Conservation (phyloP, 78 protist genomes). For the Dictyostelium capitatum region DNA sequence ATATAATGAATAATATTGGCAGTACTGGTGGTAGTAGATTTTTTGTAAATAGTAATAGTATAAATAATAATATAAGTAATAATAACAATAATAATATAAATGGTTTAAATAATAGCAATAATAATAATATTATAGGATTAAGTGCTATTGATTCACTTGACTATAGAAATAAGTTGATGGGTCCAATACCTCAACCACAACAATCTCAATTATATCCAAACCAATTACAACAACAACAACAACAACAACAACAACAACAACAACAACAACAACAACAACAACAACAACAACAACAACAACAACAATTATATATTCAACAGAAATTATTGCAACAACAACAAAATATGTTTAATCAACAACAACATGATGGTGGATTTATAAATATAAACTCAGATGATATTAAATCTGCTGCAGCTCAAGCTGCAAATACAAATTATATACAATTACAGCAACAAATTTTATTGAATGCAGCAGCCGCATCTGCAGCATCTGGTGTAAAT, state of each 20-base stretch:
- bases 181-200: slow-evolving; percentile 20
- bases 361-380: neutral
- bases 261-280: neutral
- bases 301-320: slow-evolving; percentile 11
- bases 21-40: too few relatives aligned
- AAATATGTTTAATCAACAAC: neutral
- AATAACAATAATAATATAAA: neutral
- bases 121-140: neutral
- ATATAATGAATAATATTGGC: neutral
- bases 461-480: neutral
- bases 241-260: neutral
- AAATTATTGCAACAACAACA: neutral
- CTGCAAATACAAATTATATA: slow-evolving; percentile 7
- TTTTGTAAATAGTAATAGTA: too few relatives aligned
- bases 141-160: slow-evolving; percentile 19
- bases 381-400: neutral
- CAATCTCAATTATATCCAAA: neutral
- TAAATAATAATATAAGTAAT: neutral
- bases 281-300: slow-evolving; percentile 22
- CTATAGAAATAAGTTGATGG: slow-evolving; percentile 22
- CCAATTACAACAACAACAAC: slow-evolving; percentile 29
- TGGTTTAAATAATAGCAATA: neutral
- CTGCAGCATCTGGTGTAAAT: slow-evolving; percentile 1
- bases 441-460: neutral
- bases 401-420: neutral